These are phyloP conservation scores for Neocatenulostroma microsporum DNA, from an alignment of 2,329 filamentous ascomycete genomes.

Conservation along the genomic window DNA sequence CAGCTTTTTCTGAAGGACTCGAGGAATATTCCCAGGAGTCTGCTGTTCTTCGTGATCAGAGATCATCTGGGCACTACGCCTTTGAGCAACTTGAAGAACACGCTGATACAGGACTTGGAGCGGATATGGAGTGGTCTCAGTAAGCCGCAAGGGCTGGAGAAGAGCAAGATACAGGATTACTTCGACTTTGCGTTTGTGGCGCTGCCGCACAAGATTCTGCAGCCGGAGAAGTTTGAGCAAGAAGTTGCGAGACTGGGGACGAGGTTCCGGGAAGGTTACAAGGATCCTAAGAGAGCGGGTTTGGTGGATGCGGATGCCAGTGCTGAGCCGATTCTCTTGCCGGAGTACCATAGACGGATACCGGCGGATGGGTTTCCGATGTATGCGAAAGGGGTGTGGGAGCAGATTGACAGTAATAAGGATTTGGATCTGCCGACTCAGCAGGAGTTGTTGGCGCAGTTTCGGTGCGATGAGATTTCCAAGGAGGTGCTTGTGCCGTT, in stretches of 20 bases:
- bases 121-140: slow-evolving; percentile 91
- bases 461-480: slow-evolving; percentile 93
- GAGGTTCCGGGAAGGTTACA: slow-evolving; percentile 75
- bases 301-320: slow-evolving; percentile 62
- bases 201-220: slow-evolving; percentile 91
- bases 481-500: slow-evolving; percentile 80
- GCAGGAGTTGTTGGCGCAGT: slow-evolving; percentile 92
- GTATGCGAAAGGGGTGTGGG: slow-evolving; percentile 92
- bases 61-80: slow-evolving; percentile 92
- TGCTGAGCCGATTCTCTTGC: slow-evolving; percentile 78
- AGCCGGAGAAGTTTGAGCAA: slow-evolving; percentile 78
- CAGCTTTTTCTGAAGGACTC: slow-evolving; percentile 95
- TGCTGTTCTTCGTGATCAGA: slow-evolving; percentile 97
- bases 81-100: slow-evolving; percentile 80
- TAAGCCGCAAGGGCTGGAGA: slow-evolving; percentile 82
- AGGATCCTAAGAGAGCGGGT: slow-evolving; percentile 55
- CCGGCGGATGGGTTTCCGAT: slow-evolving; percentile 94
- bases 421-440: slow-evolving; percentile 94
- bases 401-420: slow-evolving; percentile 98
- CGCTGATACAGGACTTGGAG: slow-evolving; percentile 78
- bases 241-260: slow-evolving; percentile 73
- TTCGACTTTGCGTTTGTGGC: slow-evolving; percentile 98
- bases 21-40: slow-evolving; percentile 80
- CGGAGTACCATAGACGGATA: slow-evolving; percentile 92
- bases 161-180: slow-evolving; percentile 87